These are phyloP conservation scores for Candida mesenterica DNA, from an alignment of 1,139 yeast genomes.

Conservation along the genomic window DNA sequence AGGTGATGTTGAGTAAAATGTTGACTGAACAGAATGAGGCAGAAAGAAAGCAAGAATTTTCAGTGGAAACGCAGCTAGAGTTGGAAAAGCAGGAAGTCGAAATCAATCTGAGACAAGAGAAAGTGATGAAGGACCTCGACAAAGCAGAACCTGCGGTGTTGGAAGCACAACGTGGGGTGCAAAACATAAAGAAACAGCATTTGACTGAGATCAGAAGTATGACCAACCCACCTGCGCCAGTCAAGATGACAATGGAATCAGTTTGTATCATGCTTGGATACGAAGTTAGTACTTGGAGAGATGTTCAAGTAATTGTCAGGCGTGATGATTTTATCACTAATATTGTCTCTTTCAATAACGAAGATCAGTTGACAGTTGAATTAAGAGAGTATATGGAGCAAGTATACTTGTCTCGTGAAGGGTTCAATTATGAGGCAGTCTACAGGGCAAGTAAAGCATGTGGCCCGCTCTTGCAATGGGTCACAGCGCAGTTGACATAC, in stretches of 20 bases:
- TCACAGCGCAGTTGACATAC: constrained; percentile 76
- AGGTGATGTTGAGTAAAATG: constrained; percentile 70
- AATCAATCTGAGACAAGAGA: constrained; percentile 52
- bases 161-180: constrained; percentile 85
- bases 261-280: constrained; percentile 82
- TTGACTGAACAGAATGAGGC: constrained; percentile 90
- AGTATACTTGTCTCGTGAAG: constrained; percentile 60
- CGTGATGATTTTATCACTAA: constrained; percentile 85
- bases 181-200: constrained; percentile 89
- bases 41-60: constrained; percentile 84
- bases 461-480: constrained; percentile 92
- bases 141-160: constrained; percentile 80
- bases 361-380: constrained; percentile 53
- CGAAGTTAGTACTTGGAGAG: constrained; percentile 70
- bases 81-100: constrained; percentile 65
- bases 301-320: constrained; percentile 77
- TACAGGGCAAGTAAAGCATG: constrained; percentile 93
- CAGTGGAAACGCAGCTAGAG: constrained; percentile 71
- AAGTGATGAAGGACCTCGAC: constrained; percentile 63
- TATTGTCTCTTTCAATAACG: constrained; percentile 74
- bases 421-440: constrained; percentile 70
- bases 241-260: constrained; percentile 82
- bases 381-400: constrained; percentile 55
- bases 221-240: constrained; percentile 89
- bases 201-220: constrained; percentile 85